These are phyloP conservation scores for Isoetes engelmannii DNA, from an alignment of 83 land plant species.

Conservation along the genomic window DNA sequence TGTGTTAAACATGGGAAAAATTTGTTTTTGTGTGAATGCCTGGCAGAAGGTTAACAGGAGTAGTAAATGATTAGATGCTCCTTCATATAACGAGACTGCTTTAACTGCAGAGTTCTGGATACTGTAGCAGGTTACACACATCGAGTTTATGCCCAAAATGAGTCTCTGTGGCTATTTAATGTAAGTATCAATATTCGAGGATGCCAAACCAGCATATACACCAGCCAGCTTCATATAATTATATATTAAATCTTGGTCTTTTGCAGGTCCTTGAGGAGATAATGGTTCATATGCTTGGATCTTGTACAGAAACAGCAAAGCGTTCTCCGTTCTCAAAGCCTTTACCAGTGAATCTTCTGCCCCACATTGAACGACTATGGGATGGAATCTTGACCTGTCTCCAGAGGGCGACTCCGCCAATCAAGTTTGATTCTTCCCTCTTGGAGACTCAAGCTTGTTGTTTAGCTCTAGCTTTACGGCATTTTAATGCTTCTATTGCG, in stretches of 20 bases:
- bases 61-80: no score
- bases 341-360: not conserved
- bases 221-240: no score
- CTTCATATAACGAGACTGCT: no score
- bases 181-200: no score
- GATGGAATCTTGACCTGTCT: not conserved
- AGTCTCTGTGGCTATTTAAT: no score
- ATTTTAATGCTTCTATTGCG: not conserved
- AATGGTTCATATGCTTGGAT: not conserved
- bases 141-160: no score
- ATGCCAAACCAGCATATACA: no score
- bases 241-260: no score
- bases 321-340: not conserved
- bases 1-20: not conserved
- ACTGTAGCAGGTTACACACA: no score
- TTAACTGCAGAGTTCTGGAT: no score
- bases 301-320: not conserved
- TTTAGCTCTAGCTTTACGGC: conserved; percentile 6
- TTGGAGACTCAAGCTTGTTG: not conserved
- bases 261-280: conserved; percentile 4
- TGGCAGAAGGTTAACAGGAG: no score
- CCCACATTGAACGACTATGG: conserved; percentile 1
- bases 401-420: conserved; percentile 3
- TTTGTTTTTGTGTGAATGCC: not conserved
- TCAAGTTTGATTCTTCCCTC: not conserved